Evolutionary conservation across 1,284 basidiomycete species (phyloP).

Genomic region (Somion occarium): DNA sequence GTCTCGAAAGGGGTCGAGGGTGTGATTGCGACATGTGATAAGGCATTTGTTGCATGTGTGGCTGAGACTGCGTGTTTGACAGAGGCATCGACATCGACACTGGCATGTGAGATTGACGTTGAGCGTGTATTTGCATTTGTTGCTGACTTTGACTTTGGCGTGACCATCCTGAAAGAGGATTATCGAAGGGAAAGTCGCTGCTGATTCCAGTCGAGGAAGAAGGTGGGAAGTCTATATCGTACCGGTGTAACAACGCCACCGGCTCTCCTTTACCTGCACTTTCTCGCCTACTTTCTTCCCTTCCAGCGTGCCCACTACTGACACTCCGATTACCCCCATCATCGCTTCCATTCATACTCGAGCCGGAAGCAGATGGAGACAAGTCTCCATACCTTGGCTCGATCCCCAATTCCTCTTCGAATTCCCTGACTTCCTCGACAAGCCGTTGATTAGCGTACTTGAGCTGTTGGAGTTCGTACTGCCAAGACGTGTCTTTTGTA

Average conservation of each 20-base stretch:
- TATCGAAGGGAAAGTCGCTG: background rate
- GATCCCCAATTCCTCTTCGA: constrained; percentile 36
- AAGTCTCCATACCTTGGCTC: constrained; percentile 7
- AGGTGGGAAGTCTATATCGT: background rate
- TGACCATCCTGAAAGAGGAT: no score
- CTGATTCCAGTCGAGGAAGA: background rate
- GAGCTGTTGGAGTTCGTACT: constrained; percentile 88
- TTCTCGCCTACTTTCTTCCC: no score
- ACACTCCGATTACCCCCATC: background rate
- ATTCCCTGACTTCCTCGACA: constrained; percentile 58
- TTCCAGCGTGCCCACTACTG: background rate
- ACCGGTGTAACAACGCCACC: background rate
- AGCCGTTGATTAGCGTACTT: constrained; percentile 71
- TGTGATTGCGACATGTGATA: background rate
- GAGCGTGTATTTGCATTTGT: background rate
- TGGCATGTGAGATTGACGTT: background rate
- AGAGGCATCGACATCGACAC: background rate
- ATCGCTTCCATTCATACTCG: background rate
- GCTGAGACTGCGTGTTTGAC: background rate
- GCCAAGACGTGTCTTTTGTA: constrained; percentile 74
- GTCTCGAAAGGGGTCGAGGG: background rate
- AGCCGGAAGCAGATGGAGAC: background rate
- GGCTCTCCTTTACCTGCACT: background rate
- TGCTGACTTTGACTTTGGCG: background rate
- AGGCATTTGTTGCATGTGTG: background rate